A percentile compares a stretch with the other conserved stretches of the same genome.
These are phyloP conservation scores for Sicyos edulis DNA, from an alignment of 306 rosid genomes.

Conservation along the genomic window DNA sequence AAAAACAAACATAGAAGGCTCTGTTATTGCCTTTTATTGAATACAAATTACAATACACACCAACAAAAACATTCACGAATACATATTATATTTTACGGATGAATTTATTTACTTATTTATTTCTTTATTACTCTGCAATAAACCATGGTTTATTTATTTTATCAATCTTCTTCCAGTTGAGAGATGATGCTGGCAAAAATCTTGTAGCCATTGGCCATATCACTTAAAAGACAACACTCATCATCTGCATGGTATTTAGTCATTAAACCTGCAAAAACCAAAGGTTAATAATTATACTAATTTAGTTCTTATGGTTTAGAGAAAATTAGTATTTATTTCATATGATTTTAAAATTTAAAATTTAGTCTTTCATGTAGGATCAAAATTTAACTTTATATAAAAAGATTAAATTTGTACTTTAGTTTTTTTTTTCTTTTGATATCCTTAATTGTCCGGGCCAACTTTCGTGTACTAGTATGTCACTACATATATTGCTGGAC, in stretches of 20 bases:
- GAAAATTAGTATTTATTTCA: no score
- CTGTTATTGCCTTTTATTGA: not conserved
- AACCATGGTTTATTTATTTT: not conserved
- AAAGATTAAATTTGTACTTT: no score
- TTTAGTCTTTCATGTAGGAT: no score
- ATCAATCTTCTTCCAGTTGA: constrained; percentile 52
- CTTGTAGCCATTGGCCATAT: constrained; percentile 72
- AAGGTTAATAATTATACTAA: no score
- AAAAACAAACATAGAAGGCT: not conserved
- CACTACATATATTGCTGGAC: no score
- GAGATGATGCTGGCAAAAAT: constrained; percentile 62
- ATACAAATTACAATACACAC: not conserved
- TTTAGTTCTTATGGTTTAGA: no score
- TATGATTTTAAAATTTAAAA: no score
- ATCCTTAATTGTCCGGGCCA: no score
- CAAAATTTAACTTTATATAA: no score
- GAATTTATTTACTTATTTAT: not conserved
- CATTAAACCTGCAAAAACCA: constrained; percentile 55
- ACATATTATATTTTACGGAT: not conserved
- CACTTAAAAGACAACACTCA: constrained; percentile 73
- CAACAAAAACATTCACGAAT: not conserved
- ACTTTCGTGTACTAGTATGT: no score
- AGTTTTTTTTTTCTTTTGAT: no score
- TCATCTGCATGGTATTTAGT: constrained; percentile 80
- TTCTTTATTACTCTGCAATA: not conserved